phyloP scores from a whole-genome alignment of 2,329 filamentous ascomycete species.

The Aspergillus sp. region DNA sequence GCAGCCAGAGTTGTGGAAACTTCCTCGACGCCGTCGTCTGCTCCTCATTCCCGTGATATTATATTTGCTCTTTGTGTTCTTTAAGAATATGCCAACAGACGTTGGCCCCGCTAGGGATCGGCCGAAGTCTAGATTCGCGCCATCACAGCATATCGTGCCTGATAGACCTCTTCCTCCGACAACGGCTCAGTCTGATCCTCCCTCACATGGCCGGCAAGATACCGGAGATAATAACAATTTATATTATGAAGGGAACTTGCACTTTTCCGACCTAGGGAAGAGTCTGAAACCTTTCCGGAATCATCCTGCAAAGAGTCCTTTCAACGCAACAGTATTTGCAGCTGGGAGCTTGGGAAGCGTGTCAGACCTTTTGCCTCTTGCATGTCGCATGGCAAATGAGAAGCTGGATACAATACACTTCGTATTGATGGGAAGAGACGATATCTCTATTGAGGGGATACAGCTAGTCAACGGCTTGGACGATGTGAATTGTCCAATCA shows the following conservation, averaged over 20 bases:
- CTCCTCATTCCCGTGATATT: conserved; percentile 49
- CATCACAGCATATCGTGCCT: conserved; percentile 3
- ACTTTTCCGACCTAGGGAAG: conserved; percentile 63
- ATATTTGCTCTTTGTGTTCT: conserved; percentile 61
- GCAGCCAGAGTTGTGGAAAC: conserved; percentile 34
- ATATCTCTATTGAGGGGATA: conserved; percentile 68
- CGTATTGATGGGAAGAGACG: conserved; percentile 71
- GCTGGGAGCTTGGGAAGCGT: conserved; percentile 73
- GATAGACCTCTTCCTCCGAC: conserved; percentile 4
- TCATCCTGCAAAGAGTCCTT: conserved; percentile 56
- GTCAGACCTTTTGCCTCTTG: conserved; percentile 72
- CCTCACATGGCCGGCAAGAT: conserved; percentile 17
- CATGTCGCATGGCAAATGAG: conserved; percentile 78
- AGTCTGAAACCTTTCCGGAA: conserved; percentile 64
- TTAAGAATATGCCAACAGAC: conserved; percentile 62
- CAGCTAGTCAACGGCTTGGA: conserved; percentile 77
- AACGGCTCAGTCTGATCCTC: conserved; percentile 11
- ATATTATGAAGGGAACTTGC: conserved; percentile 69
- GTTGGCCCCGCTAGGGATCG: conserved; percentile 36
- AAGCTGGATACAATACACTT: conserved; percentile 77
- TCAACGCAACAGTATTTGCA: conserved; percentile 68
- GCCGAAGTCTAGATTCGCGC: conserved; percentile 15
- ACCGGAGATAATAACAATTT: conserved; percentile 31
- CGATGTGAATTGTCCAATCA: conserved; percentile 63
- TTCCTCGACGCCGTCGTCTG: conserved; percentile 51